Conservation (phyloP, 257 asterid genomes). For the Solanum rostratum region DNA sequence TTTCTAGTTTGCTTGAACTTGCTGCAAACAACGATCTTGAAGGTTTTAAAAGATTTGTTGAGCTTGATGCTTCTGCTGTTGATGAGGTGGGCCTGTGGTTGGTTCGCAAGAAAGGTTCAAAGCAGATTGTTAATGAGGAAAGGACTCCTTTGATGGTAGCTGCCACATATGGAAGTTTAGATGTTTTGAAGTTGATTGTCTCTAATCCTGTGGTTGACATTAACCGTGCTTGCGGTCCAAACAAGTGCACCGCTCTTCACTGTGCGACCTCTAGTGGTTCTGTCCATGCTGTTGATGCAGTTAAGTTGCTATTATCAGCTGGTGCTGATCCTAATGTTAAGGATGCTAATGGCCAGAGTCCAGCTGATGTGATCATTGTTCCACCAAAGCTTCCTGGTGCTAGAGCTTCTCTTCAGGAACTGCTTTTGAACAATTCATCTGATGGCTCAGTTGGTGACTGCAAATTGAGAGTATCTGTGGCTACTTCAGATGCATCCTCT, state of each 20-base stretch:
- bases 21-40: conserved; percentile 77
- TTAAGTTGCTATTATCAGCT: conserved; percentile 62
- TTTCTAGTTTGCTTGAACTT: conserved; percentile 69
- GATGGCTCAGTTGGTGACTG: conserved; percentile 55
- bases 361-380: conserved; percentile 52
- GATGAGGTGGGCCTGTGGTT: conserved; percentile 77
- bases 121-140: conserved; percentile 53
- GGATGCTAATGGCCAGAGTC: conserved; percentile 54
- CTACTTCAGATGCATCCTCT: conserved; percentile 47
- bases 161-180: conserved; percentile 70
- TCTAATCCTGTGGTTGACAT: conserved; percentile 77
- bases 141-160: conserved; percentile 94
- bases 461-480: conserved; percentile 20
- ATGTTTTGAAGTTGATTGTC: conserved; percentile 68
- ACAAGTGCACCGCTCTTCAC: conserved; percentile 87
- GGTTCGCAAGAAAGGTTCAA: conserved; percentile 59
- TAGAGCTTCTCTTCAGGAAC: conserved; percentile 45
- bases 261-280: conserved; percentile 89
- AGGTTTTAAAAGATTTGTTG: conserved; percentile 58
- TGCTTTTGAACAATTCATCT: conserved; percentile 45
- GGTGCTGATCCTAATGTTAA: conserved; percentile 82
- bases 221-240: conserved; percentile 60
- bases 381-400: conserved; percentile 42
- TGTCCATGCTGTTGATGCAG: conserved; percentile 33
- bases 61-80: conserved; percentile 57